Base-by-base conservation (phyloP, 2,329 filamentous ascomycete genomes). In the Alternaria novae-zelandiae region DNA sequence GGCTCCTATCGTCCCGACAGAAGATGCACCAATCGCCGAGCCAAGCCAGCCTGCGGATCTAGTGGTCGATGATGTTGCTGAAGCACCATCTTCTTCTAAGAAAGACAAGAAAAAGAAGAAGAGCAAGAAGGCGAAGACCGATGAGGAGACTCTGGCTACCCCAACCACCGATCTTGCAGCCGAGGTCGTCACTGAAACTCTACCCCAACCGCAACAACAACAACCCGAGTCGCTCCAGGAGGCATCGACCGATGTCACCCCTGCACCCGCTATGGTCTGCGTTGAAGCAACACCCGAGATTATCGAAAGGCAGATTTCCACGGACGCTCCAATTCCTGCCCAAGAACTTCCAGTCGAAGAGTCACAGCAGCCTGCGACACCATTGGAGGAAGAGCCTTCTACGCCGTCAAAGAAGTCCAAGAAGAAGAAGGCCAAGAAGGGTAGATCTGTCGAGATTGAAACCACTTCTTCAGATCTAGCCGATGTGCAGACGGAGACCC, bases 331-430 rank as follows among this genome's bases (percentile, higher is more conserved):
- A n/a, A 10, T 5, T 12, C 5, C 57, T 20, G 26, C 30, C 1
- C 58, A 25, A 25, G 47, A 50, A 2, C 59, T 59, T n/a, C 21
- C 64, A 3, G 30, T 54, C 10, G 51, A 67, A 8, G 63, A 70
- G 28, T 20, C 20, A 3, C 11, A 32, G 5, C 58, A 58, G 12
- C 57, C 59, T 41, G 23, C 59, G 25, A 62, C 57, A 13, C 30
- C 45, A 8, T 17, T 63, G 23, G 61, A 57, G 25, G 63, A 66
- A n/a, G 68, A 69, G 23, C 53, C 57, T 25, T 26, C 55, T 2
- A 55, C 59, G 11, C 71, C 74, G 30, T 82, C 81, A 57, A 81
- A 82, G 65, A 86, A 84, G 66, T 80, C 54, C 7, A 66, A 80
- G 11, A 85, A 85, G 62, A 80, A 83, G 57, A 71, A 67, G 36